Percentiles rank a stretch among this genome's conserved stretches.
phyloP scores from a whole-genome alignment of 108 stramenopile genomes.

The Nannochloropsis gaditana region DNA sequence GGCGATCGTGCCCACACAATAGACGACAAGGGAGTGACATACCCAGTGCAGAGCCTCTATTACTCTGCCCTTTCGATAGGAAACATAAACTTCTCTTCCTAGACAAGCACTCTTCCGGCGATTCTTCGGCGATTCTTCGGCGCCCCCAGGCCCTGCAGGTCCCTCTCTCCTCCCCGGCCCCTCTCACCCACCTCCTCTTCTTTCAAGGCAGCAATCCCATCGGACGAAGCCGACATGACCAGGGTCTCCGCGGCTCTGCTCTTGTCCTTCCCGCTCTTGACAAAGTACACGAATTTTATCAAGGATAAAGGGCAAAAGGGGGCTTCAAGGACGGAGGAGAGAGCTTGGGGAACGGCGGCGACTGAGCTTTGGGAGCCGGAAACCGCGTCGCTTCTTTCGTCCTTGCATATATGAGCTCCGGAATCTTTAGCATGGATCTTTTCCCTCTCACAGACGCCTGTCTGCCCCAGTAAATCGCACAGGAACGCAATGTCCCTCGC shows the following conservation, averaged over 20 bases:
- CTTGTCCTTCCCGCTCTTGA: background rate
- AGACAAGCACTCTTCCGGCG: no score
- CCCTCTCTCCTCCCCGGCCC: background rate
- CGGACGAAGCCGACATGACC: background rate
- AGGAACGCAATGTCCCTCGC: background rate
- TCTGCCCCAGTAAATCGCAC: background rate
- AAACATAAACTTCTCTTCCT: no score
- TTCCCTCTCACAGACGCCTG: background rate
- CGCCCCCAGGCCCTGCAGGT: background rate
- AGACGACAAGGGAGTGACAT: no score
- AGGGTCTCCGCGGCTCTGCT: background rate
- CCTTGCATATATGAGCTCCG: background rate
- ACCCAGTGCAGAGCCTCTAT: no score
- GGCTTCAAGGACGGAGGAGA: background rate
- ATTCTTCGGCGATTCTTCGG: no score
- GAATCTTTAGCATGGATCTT: background rate
- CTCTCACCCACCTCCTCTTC: background rate
- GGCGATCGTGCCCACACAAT: background rate
- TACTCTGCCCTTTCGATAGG: no score
- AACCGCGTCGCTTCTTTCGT: background rate
- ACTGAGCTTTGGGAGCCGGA: no score
- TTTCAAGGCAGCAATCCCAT: background rate
- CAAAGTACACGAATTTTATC: background rate
- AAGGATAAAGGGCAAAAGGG: background rate
- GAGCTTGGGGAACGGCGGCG: background rate